Evolutionary conservation across 2,329 filamentous ascomycete genomes (phyloP).

Genomic region (Amylocarpus encephaloides): DNA sequence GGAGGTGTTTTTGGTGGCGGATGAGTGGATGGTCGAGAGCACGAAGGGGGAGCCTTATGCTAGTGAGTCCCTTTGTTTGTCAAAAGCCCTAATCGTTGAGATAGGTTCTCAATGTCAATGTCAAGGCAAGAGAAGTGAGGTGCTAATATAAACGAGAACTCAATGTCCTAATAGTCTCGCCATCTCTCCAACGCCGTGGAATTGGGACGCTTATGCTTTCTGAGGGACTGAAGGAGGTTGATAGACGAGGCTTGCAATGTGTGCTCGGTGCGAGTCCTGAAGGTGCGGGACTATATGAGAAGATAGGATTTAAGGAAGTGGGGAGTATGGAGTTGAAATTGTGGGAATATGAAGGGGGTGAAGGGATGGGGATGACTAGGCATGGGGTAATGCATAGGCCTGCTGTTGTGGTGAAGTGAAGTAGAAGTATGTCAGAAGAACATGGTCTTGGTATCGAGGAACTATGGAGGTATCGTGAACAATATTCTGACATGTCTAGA

Average conservation of each 20-base stretch:
- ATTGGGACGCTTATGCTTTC: conserved; percentile 22
- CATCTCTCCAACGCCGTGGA: conserved; percentile 20
- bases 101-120: too few relatives aligned
- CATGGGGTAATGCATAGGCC: conserved; percentile 13
- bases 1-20: conserved; percentile 21
- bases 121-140: not conserved
- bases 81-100: too few relatives aligned
- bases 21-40: conserved; percentile 19
- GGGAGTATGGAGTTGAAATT: conserved; percentile 19
- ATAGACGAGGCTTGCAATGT: conserved; percentile 19
- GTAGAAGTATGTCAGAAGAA: not conserved
- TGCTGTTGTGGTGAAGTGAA: not conserved
- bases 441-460: not conserved
- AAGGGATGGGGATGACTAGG: conserved; percentile 14
- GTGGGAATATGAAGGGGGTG: conserved; percentile 25
- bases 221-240: conserved; percentile 17
- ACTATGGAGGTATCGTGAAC: not conserved
- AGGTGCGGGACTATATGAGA: conserved; percentile 23
- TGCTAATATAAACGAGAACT: conserved; percentile 19
- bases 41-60: conserved; percentile 17
- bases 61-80: conserved; percentile 24
- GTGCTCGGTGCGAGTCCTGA: conserved; percentile 24
- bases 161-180: conserved; percentile 17
- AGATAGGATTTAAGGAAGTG: conserved; percentile 22
- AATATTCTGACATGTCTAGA: conserved; percentile 44